Evolutionary conservation across 2,329 filamentous ascomycete species (phyloP).

Genomic region (Botryosphaeria agaves): DNA sequence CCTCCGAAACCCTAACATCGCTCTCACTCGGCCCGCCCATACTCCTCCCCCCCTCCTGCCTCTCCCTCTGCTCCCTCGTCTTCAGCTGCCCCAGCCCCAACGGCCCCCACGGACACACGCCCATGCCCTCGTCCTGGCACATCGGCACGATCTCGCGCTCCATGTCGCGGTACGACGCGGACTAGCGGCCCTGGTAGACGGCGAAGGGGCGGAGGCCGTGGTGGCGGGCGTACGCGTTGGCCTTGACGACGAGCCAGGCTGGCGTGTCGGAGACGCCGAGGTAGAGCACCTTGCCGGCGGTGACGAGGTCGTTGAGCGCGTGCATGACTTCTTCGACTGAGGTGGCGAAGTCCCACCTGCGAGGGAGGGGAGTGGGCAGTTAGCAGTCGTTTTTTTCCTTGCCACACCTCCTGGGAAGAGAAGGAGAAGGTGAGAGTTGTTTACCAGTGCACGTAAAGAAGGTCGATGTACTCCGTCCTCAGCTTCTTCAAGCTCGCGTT

Average conservation of each 20-base stretch:
- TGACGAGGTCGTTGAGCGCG: slow-evolving; percentile 22
- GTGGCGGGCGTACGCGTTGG: slow-evolving; percentile 19
- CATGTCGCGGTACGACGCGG: slow-evolving; percentile 23
- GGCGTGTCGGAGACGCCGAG: slow-evolving; percentile 26
- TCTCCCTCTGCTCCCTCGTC: slow-evolving; percentile 24
- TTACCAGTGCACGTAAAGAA: slow-evolving; percentile 23
- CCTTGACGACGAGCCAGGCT: slow-evolving; percentile 18
- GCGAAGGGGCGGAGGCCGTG: slow-evolving; percentile 21
- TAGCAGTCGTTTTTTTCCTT: no score
- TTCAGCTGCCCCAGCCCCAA: slow-evolving; percentile 25
- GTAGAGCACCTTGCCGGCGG: slow-evolving; percentile 24
- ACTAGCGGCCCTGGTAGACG: slow-evolving; percentile 25
- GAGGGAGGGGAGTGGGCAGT: slow-evolving; percentile 3
- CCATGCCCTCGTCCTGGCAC: slow-evolving; percentile 24
- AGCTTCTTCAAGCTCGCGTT: slow-evolving; percentile 28
- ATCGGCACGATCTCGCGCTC: slow-evolving; percentile 30
- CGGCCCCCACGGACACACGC: slow-evolving; percentile 10
- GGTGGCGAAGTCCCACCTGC: slow-evolving; percentile 25
- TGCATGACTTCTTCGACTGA: slow-evolving; percentile 27
- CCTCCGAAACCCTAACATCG: slow-evolving; percentile 34
- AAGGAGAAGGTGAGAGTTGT: no score
- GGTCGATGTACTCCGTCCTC: slow-evolving; percentile 52
- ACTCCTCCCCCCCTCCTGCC: background rate
- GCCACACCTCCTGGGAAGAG: no score
- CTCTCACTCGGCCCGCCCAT: slow-evolving; percentile 16